A percentile compares a stretch with the other conserved stretches of the same genome.
phyloP scores from a whole-genome alignment of 2,329 filamentous ascomycete species.

The Beauveria rudraprayagi region DNA sequence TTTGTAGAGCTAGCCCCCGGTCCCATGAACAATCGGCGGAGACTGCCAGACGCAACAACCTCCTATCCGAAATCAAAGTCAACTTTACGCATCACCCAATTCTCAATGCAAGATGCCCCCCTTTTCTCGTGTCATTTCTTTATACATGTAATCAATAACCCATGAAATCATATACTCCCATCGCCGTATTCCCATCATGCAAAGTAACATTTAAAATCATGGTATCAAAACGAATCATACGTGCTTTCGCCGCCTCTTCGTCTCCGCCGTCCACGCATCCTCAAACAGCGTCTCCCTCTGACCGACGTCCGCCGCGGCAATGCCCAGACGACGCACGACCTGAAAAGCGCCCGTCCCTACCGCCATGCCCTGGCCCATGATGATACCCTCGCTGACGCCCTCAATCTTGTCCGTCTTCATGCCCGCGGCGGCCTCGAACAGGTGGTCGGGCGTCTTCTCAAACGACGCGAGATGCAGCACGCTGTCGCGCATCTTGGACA shows the following conservation, averaged over 20 bases:
- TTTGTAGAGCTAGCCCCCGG: too few relatives aligned
- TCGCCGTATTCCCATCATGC: not conserved
- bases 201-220: not conserved
- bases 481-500: constrained; percentile 92
- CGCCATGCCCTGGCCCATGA: constrained; percentile 92
- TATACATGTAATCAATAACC: not conserved
- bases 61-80: not conserved
- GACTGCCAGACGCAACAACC: too few relatives aligned
- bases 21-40: too few relatives aligned
- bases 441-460: constrained; percentile 95
- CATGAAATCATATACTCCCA: not conserved
- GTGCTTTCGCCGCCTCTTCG: constrained; percentile 12
- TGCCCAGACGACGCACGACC: constrained; percentile 69
- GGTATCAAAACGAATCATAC: not conserved
- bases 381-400: constrained; percentile 93
- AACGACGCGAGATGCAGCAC: constrained; percentile 93
- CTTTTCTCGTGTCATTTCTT: not conserved
- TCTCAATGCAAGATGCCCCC: not conserved
- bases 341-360: constrained; percentile 90
- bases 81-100: not conserved
- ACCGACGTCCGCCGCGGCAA: constrained; percentile 50
- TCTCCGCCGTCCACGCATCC: constrained; percentile 47
- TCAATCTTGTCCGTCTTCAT: constrained; percentile 91
- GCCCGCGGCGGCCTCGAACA: constrained; percentile 87
- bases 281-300: constrained; percentile 62